phyloP scores from a whole-genome alignment of 768 basidiomycete species.

The Crassisporium funariophilum region DNA sequence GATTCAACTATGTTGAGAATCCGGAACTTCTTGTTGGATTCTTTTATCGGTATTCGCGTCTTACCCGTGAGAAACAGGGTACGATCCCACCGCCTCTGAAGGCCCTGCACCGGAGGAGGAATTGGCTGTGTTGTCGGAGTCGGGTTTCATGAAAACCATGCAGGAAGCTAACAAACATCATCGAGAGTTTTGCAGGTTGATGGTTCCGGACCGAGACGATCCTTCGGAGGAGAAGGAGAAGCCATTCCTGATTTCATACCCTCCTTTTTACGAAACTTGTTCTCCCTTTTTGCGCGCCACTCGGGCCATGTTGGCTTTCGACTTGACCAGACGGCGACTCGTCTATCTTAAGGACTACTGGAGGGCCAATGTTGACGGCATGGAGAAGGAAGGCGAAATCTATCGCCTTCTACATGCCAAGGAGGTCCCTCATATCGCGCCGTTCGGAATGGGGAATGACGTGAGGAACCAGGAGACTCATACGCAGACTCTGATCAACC shows the following conservation, averaged over 20 bases:
- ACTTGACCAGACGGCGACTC: conserved; percentile 9
- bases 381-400: conserved; percentile 20
- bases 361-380: conserved; percentile 11
- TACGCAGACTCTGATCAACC: background rate
- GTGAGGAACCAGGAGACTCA: conserved; percentile 8
- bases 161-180: background rate
- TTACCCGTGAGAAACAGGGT: too few relatives aligned
- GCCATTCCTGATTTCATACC: conserved; percentile 13
- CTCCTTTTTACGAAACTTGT: conserved; percentile 2
- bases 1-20: too few relatives aligned
- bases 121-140: too few relatives aligned
- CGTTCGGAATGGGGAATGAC: conserved; percentile 25
- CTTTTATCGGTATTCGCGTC: too few relatives aligned
- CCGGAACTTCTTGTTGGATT: too few relatives aligned
- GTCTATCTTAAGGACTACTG: conserved; percentile 32
- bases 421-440: conserved; percentile 19
- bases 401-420: conserved; percentile 15
- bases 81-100: too few relatives aligned
- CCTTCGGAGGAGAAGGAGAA: conserved; percentile 1
- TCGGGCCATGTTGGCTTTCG: conserved; percentile 19
- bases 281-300: conserved; percentile 25
- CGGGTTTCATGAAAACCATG: too few relatives aligned
- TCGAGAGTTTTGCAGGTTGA: conserved; percentile 1
- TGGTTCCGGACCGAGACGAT: conserved; percentile 10
- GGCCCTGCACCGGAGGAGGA: too few relatives aligned